A percentile compares a stretch with the other conserved stretches of the same genome.
phyloP scores from a whole-genome alignment of 2,329 filamentous ascomycete species.

The Clarireedia homoeocarpa region DNA sequence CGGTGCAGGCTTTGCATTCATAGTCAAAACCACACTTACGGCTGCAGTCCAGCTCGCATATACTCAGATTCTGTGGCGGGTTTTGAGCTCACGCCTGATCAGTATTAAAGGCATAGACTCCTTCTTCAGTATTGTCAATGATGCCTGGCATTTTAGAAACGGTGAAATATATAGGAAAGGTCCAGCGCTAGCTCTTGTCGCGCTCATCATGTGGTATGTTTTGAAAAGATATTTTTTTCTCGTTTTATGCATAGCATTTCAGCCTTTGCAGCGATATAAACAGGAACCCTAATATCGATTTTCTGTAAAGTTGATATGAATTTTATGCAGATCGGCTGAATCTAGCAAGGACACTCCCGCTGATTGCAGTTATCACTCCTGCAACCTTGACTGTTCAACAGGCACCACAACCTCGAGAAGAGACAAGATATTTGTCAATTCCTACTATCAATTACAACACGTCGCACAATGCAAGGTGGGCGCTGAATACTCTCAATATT shows the following conservation, averaged over 20 bases:
- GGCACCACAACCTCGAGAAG: not conserved
- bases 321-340: not conserved
- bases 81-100: not conserved
- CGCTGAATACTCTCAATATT: not conserved
- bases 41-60: not conserved
- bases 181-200: not conserved
- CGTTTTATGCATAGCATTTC: not conserved
- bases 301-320: not conserved
- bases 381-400: not conserved
- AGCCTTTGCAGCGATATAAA: not conserved
- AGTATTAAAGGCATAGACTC: not conserved
- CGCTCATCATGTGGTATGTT: not conserved
- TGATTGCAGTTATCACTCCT: not conserved
- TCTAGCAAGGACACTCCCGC: not conserved
- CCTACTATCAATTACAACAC: not conserved
- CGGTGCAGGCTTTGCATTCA: not conserved
- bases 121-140: not conserved
- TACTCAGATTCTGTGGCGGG: not conserved
- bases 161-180: not conserved
- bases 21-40: not conserved
- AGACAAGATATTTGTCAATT: not conserved
- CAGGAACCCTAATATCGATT: not conserved
- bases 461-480: not conserved
- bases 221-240: not conserved
- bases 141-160: not conserved